Conservation (phyloP, 805 yeast genomes). For the Cyberlindnera suaveolens region DNA sequence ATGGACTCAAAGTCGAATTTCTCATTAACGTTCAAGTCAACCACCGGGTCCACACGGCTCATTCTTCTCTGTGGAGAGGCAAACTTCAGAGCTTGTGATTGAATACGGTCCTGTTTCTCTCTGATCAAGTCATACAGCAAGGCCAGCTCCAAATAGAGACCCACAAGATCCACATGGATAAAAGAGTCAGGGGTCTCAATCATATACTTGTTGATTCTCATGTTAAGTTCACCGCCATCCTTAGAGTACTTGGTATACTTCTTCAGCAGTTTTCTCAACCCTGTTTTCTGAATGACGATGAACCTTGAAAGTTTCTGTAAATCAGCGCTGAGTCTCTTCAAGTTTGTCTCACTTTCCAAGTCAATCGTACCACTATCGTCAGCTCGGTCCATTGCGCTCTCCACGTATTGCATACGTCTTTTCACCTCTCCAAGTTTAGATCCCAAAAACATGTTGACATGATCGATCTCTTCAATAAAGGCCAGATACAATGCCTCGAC, state of each 20-base stretch:
- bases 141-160: slow-evolving; percentile 55
- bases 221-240: slow-evolving; percentile 23
- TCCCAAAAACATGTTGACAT: slow-evolving; percentile 51
- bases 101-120: slow-evolving; percentile 5
- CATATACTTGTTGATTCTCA: slow-evolving; percentile 27
- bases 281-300: slow-evolving; percentile 67
- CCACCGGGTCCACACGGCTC: slow-evolving; percentile 12
- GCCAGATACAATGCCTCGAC: slow-evolving; percentile 32
- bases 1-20: slow-evolving; percentile 32
- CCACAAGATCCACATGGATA: slow-evolving; percentile 51
- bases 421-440: slow-evolving; percentile 67
- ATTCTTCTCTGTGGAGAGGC: slow-evolving; percentile 6
- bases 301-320: slow-evolving; percentile 66
- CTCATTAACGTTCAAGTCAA: slow-evolving; percentile 16
- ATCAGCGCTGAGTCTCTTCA: slow-evolving; percentile 38
- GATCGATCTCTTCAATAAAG: slow-evolving; percentile 54
- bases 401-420: slow-evolving; percentile 38
- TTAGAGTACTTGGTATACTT: slow-evolving; percentile 48
- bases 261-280: slow-evolving; percentile 65
- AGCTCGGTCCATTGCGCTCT: slow-evolving; percentile 27
- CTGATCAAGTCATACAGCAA: slow-evolving; percentile 45
- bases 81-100: neutral
- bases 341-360: slow-evolving; percentile 28
- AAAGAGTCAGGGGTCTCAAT: slow-evolving; percentile 48
- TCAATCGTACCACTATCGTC: slow-evolving; percentile 1